Evolutionary conservation across 169 alveolate genomes (phyloP).

Genomic region (Eimeria necatrix): DNA sequence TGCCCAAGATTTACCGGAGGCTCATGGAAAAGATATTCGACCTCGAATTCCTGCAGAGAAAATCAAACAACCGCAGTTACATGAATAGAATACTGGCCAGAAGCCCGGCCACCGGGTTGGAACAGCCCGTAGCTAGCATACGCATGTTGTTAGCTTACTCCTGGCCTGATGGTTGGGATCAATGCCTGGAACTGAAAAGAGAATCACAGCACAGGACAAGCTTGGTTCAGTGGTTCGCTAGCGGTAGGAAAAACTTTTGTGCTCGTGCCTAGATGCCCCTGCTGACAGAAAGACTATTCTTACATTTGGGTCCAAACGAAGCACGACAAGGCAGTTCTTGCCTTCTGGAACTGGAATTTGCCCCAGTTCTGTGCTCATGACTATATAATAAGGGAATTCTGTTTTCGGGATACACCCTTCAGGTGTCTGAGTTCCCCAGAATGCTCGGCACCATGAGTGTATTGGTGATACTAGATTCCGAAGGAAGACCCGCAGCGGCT

Average conservation of each 20-base stretch:
- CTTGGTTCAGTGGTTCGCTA: neutral
- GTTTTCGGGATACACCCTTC: constrained; percentile 3
- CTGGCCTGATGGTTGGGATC: neutral
- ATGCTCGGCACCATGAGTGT: constrained; percentile 23
- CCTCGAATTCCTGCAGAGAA: constrained; percentile 19
- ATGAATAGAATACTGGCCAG: neutral
- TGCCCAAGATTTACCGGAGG: constrained; percentile 13
- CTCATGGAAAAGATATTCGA: constrained; percentile 53
- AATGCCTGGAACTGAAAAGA: constrained; percentile 2
- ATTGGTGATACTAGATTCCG: constrained; percentile 3
- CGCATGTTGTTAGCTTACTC: constrained; percentile 4
- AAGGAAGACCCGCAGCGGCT: constrained; percentile 17
- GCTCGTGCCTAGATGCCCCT: too few species aligned
- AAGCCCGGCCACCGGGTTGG: too few species aligned
- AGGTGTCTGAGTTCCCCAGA: constrained; percentile 62
- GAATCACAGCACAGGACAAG: neutral
- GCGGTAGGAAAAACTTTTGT: too few species aligned
- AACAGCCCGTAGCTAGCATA: too few species aligned
- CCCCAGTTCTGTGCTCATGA: constrained; percentile 45
- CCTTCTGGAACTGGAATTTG: constrained; percentile 41
- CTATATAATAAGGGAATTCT: constrained; percentile 60
- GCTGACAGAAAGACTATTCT: neutral
- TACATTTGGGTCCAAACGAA: constrained; percentile 7
- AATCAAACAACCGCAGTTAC: neutral
- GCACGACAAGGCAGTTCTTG: constrained; percentile 14